Percentiles rank a stretch among this genome's conserved stretches.
Evolutionary conservation across 2,329 filamentous ascomycete genomes (phyloP).

Genomic region (Fusarium clavum): DNA sequence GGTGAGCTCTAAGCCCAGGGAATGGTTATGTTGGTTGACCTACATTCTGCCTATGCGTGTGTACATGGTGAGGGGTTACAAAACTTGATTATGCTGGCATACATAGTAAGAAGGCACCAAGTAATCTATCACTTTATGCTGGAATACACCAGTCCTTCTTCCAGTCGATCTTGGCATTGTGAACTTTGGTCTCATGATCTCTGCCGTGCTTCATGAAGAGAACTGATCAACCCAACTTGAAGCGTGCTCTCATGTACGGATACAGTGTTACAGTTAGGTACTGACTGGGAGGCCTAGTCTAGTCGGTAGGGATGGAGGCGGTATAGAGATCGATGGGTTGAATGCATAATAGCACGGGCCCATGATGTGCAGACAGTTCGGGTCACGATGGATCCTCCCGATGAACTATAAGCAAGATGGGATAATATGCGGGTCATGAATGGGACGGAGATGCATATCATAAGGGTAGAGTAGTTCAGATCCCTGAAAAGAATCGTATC

Average conservation of each 20-base stretch:
- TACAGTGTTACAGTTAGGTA: background rate
- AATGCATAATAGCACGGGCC: slow-evolving; percentile 32
- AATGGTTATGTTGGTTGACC: background rate
- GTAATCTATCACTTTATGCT: background rate
- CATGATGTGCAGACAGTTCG: slow-evolving; percentile 20
- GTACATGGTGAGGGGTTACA: background rate
- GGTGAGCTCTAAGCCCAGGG: background rate
- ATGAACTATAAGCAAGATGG: slow-evolving; percentile 21
- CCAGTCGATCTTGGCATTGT: background rate
- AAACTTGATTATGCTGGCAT: background rate
- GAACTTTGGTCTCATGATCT: background rate
- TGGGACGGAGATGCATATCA: slow-evolving; percentile 20
- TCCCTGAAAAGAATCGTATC: slow-evolving; percentile 6
- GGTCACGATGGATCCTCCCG: slow-evolving; percentile 25
- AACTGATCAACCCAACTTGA: background rate
- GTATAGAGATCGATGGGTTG: slow-evolving; percentile 6
- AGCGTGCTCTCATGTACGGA: background rate
- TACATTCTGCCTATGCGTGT: background rate
- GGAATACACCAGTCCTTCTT: background rate
- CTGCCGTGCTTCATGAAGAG: background rate
- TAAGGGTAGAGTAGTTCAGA: slow-evolving; percentile 3
- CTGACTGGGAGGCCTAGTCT: background rate
- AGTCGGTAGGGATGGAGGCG: background rate
- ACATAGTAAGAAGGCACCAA: background rate
- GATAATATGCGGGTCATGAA: slow-evolving; percentile 27